Conservation (phyloP, 306 rosid genomes). For the Casuarina equisetifolia region DNA sequence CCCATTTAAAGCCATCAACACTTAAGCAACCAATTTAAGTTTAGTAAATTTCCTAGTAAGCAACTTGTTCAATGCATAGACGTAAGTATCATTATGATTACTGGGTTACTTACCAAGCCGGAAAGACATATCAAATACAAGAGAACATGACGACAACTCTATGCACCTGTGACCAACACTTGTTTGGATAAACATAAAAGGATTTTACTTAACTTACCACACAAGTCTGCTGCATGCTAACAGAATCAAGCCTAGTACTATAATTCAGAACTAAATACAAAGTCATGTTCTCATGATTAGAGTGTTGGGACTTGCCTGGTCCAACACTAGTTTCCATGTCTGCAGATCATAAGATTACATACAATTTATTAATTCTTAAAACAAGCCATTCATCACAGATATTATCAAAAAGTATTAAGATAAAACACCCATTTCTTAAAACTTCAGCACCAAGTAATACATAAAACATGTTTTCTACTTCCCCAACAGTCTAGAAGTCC, state of each 20-base stretch:
- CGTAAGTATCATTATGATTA: not conserved
- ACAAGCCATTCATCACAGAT: not conserved
- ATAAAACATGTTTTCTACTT: not conserved
- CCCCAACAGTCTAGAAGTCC: not conserved
- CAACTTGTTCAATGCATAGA: not conserved
- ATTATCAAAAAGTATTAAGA: not conserved
- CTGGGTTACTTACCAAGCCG: not conserved
- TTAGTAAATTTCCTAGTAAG: not conserved
- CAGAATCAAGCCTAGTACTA: not conserved
- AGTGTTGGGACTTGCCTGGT: not conserved
- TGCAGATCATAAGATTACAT: not conserved
- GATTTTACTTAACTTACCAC: not conserved
- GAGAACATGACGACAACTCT: not conserved
- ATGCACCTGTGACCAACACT: not conserved
- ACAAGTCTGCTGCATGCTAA: not conserved
- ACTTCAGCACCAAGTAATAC: not conserved
- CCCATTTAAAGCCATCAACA: not conserved
- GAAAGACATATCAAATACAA: not conserved
- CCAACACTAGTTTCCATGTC: conserved; percentile 3
- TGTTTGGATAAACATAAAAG: conserved; percentile 1
- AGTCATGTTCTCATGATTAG: not conserved
- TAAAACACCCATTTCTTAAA: not conserved
- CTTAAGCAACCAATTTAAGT: not conserved
- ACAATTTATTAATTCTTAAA: not conserved
- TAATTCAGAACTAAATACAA: not conserved